phyloP scores from a whole-genome alignment of 805 yeast species.

The Starmerella scarabaei region DNA sequence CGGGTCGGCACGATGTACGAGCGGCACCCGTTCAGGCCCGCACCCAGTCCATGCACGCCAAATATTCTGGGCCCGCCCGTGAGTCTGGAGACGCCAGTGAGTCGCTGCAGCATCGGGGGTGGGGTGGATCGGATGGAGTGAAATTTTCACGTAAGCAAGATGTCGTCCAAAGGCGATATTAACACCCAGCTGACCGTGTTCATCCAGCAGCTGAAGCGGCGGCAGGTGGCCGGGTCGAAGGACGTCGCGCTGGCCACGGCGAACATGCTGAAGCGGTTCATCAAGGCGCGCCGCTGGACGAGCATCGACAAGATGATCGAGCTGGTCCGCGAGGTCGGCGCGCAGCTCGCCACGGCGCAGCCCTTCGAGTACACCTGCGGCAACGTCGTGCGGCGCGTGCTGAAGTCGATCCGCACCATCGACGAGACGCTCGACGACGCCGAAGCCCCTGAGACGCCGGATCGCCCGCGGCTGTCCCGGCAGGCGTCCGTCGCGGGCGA shows the following conservation, averaged over 20 bases:
- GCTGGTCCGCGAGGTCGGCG: constrained; percentile 64
- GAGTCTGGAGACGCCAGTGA: too few species aligned
- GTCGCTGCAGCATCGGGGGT: too few species aligned
- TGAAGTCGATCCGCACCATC: constrained; percentile 80
- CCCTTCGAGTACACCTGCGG: constrained; percentile 85
- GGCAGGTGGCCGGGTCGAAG: constrained; percentile 71
- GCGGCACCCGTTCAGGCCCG: constrained; percentile 12
- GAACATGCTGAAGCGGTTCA: constrained; percentile 72
- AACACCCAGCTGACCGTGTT: constrained; percentile 25
- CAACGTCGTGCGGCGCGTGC: constrained; percentile 76
- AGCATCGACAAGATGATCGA: constrained; percentile 57
- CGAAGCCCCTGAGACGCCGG: neutral
- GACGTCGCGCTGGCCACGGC: constrained; percentile 77
- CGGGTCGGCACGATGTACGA: constrained; percentile 35
- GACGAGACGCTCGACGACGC: constrained; percentile 33
- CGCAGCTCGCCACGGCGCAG: constrained; percentile 53
- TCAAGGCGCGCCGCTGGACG: constrained; percentile 81
- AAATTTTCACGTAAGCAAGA: constrained; percentile 1
- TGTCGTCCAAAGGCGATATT: constrained; percentile 25
- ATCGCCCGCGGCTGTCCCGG: neutral
- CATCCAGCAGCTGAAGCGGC: constrained; percentile 48
- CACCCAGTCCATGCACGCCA: too few species aligned
- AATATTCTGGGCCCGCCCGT: too few species aligned
- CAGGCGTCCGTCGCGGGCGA: constrained; percentile 7
- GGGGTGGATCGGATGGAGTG: too few species aligned